A percentile compares a stretch with the other conserved stretches of the same genome.
Conservation (phyloP, 2,329 filamentous ascomycete genomes). For the Nothophoma quercina region DNA sequence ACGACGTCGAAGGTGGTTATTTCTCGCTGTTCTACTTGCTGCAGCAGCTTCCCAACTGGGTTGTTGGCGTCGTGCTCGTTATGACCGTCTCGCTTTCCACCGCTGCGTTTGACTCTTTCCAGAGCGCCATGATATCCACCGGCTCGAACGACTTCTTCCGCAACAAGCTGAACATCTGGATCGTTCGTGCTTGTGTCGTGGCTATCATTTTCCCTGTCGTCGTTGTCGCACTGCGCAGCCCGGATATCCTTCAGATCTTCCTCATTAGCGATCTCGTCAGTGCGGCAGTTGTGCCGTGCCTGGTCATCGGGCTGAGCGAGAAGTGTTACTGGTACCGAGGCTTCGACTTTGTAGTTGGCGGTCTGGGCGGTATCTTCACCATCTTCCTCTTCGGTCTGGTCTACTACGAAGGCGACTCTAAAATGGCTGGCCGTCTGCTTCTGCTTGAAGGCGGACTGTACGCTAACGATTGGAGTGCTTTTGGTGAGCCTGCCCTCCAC, state of each 20-base stretch:
- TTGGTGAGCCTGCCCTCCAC: constrained; percentile 59
- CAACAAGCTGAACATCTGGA: constrained; percentile 79
- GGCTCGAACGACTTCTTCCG: constrained; percentile 86
- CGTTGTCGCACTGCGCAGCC: constrained; percentile 75
- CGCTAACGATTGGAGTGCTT: constrained; percentile 79
- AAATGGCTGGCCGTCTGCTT: constrained; percentile 71
- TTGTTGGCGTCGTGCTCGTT: constrained; percentile 81
- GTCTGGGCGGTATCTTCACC: constrained; percentile 77
- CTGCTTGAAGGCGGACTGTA: constrained; percentile 78
- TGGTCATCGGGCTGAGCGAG: constrained; percentile 75
- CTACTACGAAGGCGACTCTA: constrained; percentile 75
- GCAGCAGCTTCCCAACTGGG: constrained; percentile 76
- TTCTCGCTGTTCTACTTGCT: constrained; percentile 80
- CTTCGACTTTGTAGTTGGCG: constrained; percentile 80
- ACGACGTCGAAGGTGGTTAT: constrained; percentile 68
- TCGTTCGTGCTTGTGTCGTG: constrained; percentile 73
- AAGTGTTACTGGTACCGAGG: constrained; percentile 76
- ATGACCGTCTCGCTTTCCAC: constrained; percentile 81
- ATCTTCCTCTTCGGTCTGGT: constrained; percentile 83
- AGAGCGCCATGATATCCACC: constrained; percentile 85
- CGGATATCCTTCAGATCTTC: constrained; percentile 81
- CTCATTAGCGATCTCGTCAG: constrained; percentile 82
- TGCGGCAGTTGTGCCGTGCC: constrained; percentile 75
- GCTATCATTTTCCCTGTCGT: constrained; percentile 77
- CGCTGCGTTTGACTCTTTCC: constrained; percentile 80